Evolutionary conservation across 2,329 filamentous ascomycete genomes (phyloP).

Genomic region (Hypoxylon sp.): DNA sequence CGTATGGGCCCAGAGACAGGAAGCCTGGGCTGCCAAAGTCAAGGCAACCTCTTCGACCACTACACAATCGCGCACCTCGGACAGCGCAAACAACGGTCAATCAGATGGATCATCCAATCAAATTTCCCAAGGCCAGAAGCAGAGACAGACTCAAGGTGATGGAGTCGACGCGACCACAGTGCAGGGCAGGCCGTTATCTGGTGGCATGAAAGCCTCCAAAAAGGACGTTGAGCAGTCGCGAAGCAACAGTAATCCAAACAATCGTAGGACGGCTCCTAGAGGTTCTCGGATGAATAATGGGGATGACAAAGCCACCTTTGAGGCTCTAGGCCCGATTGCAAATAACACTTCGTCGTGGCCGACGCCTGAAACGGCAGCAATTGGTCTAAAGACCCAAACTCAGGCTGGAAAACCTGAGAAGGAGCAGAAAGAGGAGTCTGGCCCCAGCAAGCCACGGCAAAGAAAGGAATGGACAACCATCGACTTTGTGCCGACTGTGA

Average conservation of each 20-base stretch:
- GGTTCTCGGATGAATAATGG: constrained; percentile 62
- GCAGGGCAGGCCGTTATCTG: constrained; percentile 48
- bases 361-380: constrained; percentile 83
- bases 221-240: constrained; percentile 59
- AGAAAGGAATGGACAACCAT: constrained; percentile 91
- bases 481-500: constrained; percentile 84
- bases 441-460: constrained; percentile 64
- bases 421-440: constrained; percentile 71
- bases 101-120: constrained; percentile 5
- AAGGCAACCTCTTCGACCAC: constrained; percentile 52
- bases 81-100: constrained; percentile 29
- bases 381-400: constrained; percentile 80
- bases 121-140: constrained; percentile 40
- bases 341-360: constrained; percentile 90
- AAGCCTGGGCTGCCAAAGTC: constrained; percentile 70
- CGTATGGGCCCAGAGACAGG: constrained; percentile 84
- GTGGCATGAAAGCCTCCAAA: constrained; percentile 58
- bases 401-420: constrained; percentile 71
- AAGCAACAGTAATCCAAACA: constrained; percentile 55
- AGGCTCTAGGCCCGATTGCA: constrained; percentile 72
- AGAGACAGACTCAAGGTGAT: constrained; percentile 36
- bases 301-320: constrained; percentile 53
- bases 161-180: constrained; percentile 44
- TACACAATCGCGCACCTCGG: constrained; percentile 41
- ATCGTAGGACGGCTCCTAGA: constrained; percentile 58